Conservation (phyloP, 2,329 filamentous ascomycete species). For the Pseudocercospora vitis region DNA sequence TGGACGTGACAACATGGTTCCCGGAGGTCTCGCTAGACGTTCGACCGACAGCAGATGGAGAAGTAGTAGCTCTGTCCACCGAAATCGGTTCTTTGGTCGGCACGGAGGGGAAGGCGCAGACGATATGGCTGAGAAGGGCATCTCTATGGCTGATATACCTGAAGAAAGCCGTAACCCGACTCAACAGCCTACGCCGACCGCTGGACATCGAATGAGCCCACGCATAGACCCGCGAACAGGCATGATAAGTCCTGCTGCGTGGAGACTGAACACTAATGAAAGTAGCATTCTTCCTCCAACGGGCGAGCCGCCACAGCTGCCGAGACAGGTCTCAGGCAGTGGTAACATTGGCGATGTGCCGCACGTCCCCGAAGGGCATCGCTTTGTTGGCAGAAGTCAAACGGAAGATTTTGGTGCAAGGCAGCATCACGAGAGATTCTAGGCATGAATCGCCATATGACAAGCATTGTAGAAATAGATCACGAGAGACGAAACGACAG, state of each 20-base stretch:
- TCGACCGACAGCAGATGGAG: constrained; percentile 29
- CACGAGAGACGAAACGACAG: constrained; percentile 8
- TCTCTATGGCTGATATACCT: constrained; percentile 39
- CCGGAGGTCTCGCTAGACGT: constrained; percentile 33
- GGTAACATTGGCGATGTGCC: constrained; percentile 23
- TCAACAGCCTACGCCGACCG: constrained; percentile 9
- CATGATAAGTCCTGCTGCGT: constrained; percentile 35
- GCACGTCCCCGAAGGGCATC: constrained; percentile 21
- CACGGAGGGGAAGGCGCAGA: constrained; percentile 24
- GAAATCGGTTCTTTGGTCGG: constrained; percentile 64
- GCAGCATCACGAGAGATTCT: constrained; percentile 3
- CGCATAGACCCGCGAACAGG: constrained; percentile 37
- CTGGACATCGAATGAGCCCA: constrained; percentile 32
- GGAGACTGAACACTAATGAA: constrained; percentile 34
- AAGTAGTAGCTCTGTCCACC: constrained; percentile 48
- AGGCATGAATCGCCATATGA: neutral
- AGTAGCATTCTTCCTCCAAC: constrained; percentile 28
- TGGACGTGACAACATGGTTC: constrained; percentile 28
- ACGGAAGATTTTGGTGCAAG: constrained; percentile 31
- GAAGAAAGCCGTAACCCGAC: constrained; percentile 28
- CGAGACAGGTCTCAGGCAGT: constrained; percentile 20
- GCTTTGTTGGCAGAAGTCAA: constrained; percentile 26
- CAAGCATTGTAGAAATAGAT: constrained; percentile 6
- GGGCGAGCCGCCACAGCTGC: constrained; percentile 19
- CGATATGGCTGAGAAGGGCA: constrained; percentile 39